Base-by-base conservation (phyloP, 139 green algal species). In the Chlamydomonas urium region DNA sequence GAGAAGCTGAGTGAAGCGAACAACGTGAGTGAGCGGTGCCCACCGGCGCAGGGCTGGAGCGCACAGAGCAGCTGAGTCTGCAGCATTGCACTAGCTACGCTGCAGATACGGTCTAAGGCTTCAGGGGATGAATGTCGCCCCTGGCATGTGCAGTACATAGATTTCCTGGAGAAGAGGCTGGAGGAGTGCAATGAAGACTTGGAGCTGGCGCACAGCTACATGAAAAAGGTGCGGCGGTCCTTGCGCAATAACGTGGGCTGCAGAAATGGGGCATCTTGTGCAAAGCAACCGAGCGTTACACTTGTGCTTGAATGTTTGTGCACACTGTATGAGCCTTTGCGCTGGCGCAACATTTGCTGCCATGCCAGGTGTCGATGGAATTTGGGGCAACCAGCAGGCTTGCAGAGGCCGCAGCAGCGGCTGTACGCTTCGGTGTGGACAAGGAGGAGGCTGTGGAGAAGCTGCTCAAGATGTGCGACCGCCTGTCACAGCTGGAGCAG, bases 351-450 rank as follows among this genome's bases (percentile, higher is more conserved):
- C n/a, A 61, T 17, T 53, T 68, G 36, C 53, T 31, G 24, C 14
- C 28, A 47, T 17, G 10, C 2, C 73, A 88, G 79, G 66, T 88
- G 32, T 47, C 74, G 19, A 73, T 75, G 65, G 84, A 89, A 59
- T 83, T 86, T 75, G 84, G 75, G 31, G 73, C 76, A 56, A 86
- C 80, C 10, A 69, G 60, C 24, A 75, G 82, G 21, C 42, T 88
- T n/a, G 82, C 78, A 31, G 70, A 86, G 31, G 68, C 75, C n/a
- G 67, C 81, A 0, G 75, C 79, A 24, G 85, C 85, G 2, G 80
- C 82, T 1, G 73, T 88, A 17, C 75, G 78, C 35, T 88, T 88
- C 70, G 82, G 79, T 2, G 80, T 82, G 21, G 82, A 88, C 56
- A 42, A 72, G 24, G 74, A 82, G 62, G 85, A 88, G 32, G 76